Evolutionary conservation across 768 basidiomycete species (phyloP), one percentile per base, ranked within the genome.

Genomic region (Leucocoprinus leucothites): DNA sequence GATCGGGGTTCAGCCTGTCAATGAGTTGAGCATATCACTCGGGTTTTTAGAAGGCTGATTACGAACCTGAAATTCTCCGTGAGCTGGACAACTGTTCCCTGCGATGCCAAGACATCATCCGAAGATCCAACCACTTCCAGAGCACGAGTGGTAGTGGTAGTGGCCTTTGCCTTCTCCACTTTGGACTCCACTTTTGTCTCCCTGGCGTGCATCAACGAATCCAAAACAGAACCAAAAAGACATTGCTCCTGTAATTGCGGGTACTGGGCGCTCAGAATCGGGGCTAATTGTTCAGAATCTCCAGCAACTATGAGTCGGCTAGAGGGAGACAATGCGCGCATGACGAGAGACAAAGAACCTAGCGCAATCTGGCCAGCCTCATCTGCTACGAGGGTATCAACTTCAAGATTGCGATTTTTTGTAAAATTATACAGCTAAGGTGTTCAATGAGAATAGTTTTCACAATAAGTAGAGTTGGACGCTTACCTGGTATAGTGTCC

Each of bases 331-430:
- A 82, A 68, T 16, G 71, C 71, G 9, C 78, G 70, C 31, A 80
- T 63, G 1, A 80, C 79, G 5, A 82, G 64, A 6, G 79, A 71
- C 9, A 77, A 66, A 3, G 74, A 70, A 35, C 72, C 71, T n/a
- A 82, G 61, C 1, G 76, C 69, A 3, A 82, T 72, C 63, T 82
- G 80, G 6, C 79, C 77, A 2, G 79, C 80, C 64, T 82, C 80
- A 57, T 82, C 80, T 19, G 79, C 70, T 22, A 80, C 67, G 13
- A 78, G 65, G 42, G 69, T 71, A 60, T 80, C 78, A 3, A 76
- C 75, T 35, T 69, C 66, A 48, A 79, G 62, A 9, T 65, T 60
- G 48, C 69, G 57, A 22, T 66, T 63, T 57, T 75, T 79, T 34
- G 74, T 71, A 57, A 80, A 80, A 56, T 78, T 78, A 57, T 74